Evolutionary conservation across 202 grass and related monocot species (phyloP).

Genomic region (Alloteropsis angusta): DNA sequence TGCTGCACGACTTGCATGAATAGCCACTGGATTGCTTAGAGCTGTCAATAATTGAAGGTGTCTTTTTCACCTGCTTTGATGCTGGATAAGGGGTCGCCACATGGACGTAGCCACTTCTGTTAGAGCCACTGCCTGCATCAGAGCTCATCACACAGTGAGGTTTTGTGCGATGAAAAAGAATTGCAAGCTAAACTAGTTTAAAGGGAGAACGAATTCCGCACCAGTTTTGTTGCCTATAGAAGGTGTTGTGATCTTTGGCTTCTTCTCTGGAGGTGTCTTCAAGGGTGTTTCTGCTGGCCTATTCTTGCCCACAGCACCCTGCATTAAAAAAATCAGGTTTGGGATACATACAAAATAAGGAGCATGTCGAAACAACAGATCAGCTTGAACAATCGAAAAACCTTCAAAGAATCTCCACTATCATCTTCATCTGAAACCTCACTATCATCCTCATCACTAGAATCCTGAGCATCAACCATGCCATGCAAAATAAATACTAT

Average conservation of each 20-base stretch:
- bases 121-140: conserved; percentile 16
- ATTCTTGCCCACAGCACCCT: conserved; percentile 29
- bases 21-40: conserved; percentile 38
- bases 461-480: neutral
- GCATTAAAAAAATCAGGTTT: neutral
- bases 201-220: neutral
- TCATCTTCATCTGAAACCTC: conserved; percentile 42
- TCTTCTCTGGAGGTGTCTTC: conserved; percentile 67
- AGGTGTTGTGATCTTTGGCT: conserved; percentile 51
- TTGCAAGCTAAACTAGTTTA: neutral
- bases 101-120: conserved; percentile 37
- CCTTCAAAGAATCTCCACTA: conserved; percentile 41
- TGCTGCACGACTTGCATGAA: conserved; percentile 49
- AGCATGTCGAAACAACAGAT: neutral
- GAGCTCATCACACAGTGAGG: conserved; percentile 3
- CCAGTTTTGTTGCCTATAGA: conserved; percentile 41
- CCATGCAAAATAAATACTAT: neutral
- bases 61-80: conserved; percentile 40
- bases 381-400: neutral
- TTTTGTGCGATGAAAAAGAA: neutral
- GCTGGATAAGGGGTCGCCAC: conserved; percentile 56
- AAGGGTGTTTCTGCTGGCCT: conserved; percentile 36
- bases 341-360: neutral
- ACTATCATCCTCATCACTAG: conserved; percentile 28
- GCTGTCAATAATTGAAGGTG: conserved; percentile 34